These are phyloP conservation scores for Hypoxylon cercidicola DNA, from an alignment of 495 filamentous ascomycete species.

Conservation along the genomic window DNA sequence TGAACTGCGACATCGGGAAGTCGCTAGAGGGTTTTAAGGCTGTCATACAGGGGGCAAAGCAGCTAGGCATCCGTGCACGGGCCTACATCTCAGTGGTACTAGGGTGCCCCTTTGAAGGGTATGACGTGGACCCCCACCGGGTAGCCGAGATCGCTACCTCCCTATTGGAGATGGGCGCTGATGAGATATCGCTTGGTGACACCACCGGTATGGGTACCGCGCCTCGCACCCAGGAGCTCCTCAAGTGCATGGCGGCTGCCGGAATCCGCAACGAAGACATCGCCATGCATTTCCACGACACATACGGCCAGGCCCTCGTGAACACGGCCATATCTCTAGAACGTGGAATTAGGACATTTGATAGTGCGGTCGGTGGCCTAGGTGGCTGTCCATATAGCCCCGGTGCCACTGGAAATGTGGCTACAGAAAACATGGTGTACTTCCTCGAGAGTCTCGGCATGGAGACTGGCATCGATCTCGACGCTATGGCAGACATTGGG, in stretches of 20 bases:
- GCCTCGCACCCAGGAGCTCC: conserved; percentile 75
- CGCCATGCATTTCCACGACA: conserved; percentile 96
- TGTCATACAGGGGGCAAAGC: conserved; percentile 79
- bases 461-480: conserved; percentile 87
- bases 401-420: conserved; percentile 94
- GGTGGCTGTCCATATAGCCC: conserved; percentile 95
- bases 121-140: conserved; percentile 76
- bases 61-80: conserved; percentile 76
- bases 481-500: conserved; percentile 81
- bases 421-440: conserved; percentile 93
- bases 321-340: conserved; percentile 89
- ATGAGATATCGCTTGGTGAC: conserved; percentile 93
- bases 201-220: conserved; percentile 98
- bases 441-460: conserved; percentile 87
- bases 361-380: conserved; percentile 87
- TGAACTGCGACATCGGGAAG: conserved; percentile 86
- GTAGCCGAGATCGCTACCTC: conserved; percentile 86
- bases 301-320: conserved; percentile 92
- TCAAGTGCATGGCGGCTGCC: conserved; percentile 75
- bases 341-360: conserved; percentile 88
- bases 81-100: conserved; percentile 96
- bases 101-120: conserved; percentile 93
- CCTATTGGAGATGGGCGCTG: conserved; percentile 92
- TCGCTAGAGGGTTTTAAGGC: conserved; percentile 80
- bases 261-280: conserved; percentile 83